phyloP scores from a whole-genome alignment of 2,329 filamentous ascomycete species.

The Fusarium poae region DNA sequence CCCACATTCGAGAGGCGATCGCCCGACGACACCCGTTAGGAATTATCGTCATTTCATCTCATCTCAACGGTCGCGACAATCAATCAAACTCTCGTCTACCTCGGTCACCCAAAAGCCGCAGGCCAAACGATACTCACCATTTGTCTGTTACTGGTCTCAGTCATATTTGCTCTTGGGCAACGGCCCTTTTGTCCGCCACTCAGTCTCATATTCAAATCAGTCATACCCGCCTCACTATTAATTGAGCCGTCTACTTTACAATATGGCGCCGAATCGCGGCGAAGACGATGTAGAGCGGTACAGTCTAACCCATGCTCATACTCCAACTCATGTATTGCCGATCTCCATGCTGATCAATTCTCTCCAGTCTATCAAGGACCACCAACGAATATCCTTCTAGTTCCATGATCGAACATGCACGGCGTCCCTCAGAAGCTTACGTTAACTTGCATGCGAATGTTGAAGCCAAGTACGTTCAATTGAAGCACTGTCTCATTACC shows the following conservation, averaged over 20 bases:
- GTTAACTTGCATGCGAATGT: constrained; percentile 61
- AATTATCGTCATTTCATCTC: constrained; percentile 12
- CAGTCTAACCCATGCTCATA: background rate
- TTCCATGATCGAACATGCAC: constrained; percentile 55
- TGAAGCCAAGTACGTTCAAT: constrained; percentile 59
- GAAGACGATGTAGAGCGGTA: constrained; percentile 50
- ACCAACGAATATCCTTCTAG: constrained; percentile 49
- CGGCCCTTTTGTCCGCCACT: constrained; percentile 9
- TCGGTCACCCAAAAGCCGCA: background rate
- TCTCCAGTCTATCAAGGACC: constrained; percentile 40
- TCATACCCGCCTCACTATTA: background rate
- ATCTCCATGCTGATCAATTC: constrained; percentile 35
- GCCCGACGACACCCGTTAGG: constrained; percentile 33
- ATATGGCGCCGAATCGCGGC: constrained; percentile 44
- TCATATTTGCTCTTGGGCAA: constrained; percentile 8
- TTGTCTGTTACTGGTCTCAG: background rate
- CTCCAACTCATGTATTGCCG: background rate
- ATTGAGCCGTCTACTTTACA: constrained; percentile 22
- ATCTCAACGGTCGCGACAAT: constrained; percentile 20
- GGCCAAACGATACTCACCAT: background rate
- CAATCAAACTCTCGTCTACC: constrained; percentile 1
- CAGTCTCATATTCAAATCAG: constrained; percentile 4
- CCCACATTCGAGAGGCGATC: constrained; percentile 34
- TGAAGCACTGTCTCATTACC: too few relatives aligned
- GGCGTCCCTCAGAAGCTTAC: constrained; percentile 50